These are phyloP conservation scores for Fomitopsis pulvina DNA, from an alignment of 768 basidiomycete genomes.

Conservation along the genomic window DNA sequence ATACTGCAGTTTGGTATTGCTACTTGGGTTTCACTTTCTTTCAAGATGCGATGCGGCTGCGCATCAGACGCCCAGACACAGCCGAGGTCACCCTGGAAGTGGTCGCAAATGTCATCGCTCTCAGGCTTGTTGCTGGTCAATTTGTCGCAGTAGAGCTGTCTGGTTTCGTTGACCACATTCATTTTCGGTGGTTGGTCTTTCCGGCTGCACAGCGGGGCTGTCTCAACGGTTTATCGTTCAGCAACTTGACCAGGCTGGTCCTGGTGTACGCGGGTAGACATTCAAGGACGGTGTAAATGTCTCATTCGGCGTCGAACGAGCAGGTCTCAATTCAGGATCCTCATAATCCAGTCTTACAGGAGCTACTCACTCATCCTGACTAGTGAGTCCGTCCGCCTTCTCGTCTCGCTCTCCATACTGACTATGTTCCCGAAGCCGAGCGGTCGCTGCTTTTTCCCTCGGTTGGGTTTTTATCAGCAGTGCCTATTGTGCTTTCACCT, in stretches of 20 bases:
- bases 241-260: slow-evolving; percentile 4
- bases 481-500: slow-evolving; percentile 20
- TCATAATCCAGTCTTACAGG: slow-evolving; percentile 13
- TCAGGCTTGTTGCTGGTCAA: slow-evolving; percentile 1
- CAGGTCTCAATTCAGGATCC: slow-evolving; percentile 3
- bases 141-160: not conserved
- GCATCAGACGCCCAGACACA: not conserved
- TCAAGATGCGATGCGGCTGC: slow-evolving; percentile 6
- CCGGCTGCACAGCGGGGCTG: slow-evolving; percentile 13
- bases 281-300: not conserved
- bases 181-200: not conserved
- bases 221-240: not conserved
- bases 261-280: not conserved
- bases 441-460: slow-evolving; percentile 32
- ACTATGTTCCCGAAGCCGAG: slow-evolving; percentile 22
- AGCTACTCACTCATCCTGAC: slow-evolving; percentile 28
- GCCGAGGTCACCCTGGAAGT: not conserved
- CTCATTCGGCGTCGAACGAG: not conserved
- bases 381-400: slow-evolving; percentile 17
- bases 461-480: slow-evolving; percentile 35
- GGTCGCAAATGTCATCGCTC: not conserved
- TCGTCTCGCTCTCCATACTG: not conserved
- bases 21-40: slow-evolving; percentile 3
- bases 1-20: no score
- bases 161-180: not conserved